Conservation (phyloP, 345 rosid genomes). For the Psidium guajava region DNA sequence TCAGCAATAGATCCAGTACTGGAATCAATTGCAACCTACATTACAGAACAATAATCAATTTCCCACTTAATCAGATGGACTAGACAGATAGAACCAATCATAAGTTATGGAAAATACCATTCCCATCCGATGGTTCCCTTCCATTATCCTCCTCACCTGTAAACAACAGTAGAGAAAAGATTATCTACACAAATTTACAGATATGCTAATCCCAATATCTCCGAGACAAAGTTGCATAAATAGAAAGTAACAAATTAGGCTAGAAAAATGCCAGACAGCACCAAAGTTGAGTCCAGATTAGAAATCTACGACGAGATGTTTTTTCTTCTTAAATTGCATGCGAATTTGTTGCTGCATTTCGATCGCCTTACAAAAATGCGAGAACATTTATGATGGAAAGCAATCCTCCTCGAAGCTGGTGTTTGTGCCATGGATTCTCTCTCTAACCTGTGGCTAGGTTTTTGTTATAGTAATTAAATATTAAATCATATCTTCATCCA, state of each 20-base stretch:
- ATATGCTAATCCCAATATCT: background rate
- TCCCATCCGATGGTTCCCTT: slow-evolving; percentile 96
- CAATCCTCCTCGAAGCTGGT: background rate
- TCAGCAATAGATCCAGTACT: slow-evolving; percentile 61
- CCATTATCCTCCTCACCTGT: slow-evolving; percentile 95
- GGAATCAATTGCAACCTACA: slow-evolving; percentile 69
- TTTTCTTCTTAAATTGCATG: background rate
- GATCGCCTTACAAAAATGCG: background rate
- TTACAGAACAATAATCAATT: background rate
- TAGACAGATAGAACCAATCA: background rate
- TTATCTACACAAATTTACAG: background rate
- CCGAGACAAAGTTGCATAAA: background rate
- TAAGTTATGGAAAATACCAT: slow-evolving; percentile 39
- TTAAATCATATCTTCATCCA: no score
- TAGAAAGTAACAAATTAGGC: background rate
- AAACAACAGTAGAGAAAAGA: background rate
- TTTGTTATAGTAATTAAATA: no score
- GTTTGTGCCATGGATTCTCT: background rate
- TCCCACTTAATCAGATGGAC: background rate
- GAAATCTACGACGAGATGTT: background rate
- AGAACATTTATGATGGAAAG: background rate
- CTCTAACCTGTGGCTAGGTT: background rate
- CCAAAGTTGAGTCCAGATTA: background rate
- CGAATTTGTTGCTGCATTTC: background rate
- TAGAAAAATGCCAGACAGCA: background rate